These are phyloP conservation scores for Ceratocystis harringtonii DNA, from an alignment of 2,329 filamentous ascomycete genomes.

Conservation along the genomic window DNA sequence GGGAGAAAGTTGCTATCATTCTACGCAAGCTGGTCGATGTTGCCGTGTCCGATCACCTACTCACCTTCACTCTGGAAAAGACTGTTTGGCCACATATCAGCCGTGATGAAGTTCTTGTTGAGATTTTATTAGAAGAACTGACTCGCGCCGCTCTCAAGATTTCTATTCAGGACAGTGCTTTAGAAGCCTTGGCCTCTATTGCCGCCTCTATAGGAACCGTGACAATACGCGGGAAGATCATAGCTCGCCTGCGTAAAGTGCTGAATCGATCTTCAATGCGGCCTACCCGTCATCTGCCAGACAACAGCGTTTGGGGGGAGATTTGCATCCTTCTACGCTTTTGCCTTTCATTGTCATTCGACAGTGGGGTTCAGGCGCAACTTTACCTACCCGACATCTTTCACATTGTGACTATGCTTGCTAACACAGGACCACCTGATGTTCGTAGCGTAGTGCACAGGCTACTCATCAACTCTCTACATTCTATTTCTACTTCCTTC, in stretches of 20 bases:
- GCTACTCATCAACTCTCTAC: conserved; percentile 50
- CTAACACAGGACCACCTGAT: conserved; percentile 45
- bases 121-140: conserved; percentile 53
- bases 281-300: conserved; percentile 48
- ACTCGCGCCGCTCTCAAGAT: conserved; percentile 46
- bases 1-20: conserved; percentile 47
- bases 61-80: conserved; percentile 47
- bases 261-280: conserved; percentile 51
- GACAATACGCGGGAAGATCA: conserved; percentile 48
- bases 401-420: conserved; percentile 55
- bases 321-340: conserved; percentile 53
- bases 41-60: conserved; percentile 42
- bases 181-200: conserved; percentile 47
- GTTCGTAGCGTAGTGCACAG: conserved; percentile 46
- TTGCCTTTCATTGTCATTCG: conserved; percentile 51
- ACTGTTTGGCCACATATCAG: conserved; percentile 50
- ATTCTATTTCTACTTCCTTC: conserved; percentile 53
- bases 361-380: conserved; percentile 51
- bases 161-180: conserved; percentile 36
- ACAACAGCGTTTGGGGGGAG: conserved; percentile 55
- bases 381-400: conserved; percentile 55
- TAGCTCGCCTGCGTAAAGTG: conserved; percentile 50
- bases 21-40: conserved; percentile 54
- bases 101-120: conserved; percentile 48
- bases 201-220: conserved; percentile 49